Conservation (phyloP, 805 yeast species). For the Pichia nakasei region DNA sequence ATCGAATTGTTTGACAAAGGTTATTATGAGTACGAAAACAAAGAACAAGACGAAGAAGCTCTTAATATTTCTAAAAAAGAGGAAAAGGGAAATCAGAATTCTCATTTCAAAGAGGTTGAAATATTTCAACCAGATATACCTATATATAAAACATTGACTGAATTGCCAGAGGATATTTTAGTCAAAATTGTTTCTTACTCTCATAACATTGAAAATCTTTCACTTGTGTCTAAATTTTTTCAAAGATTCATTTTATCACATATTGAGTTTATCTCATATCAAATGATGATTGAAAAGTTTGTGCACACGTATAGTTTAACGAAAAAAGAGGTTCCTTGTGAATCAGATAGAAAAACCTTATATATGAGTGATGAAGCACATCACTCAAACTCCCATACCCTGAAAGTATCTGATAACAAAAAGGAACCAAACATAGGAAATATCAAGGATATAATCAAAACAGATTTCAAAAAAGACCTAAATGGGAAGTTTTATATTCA, state of each 20-base stretch:
- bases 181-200: slow-evolving; percentile 11
- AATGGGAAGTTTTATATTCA: neutral
- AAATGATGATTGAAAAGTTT: neutral
- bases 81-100: too few species aligned
- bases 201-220: slow-evolving; percentile 6
- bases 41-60: neutral
- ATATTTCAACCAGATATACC: too few species aligned
- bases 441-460: neutral
- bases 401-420: slow-evolving; percentile 2
- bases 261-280: slow-evolving; percentile 5
- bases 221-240: slow-evolving; percentile 6
- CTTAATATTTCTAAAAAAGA: too few species aligned
- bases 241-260: slow-evolving; percentile 9
- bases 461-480: slow-evolving; percentile 1
- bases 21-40: neutral
- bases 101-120: too few species aligned
- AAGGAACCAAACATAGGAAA: neutral
- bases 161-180: slow-evolving; percentile 12
- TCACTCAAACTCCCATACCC: slow-evolving; percentile 7
- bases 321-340: too few species aligned
- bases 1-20: neutral
- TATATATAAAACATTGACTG: neutral
- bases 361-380: slow-evolving; percentile 7
- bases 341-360: neutral
- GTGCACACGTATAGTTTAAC: neutral